Percentiles rank a stretch among this genome's conserved stretches.
Conservation (phyloP, 164 flowering plant species). For the Vitis labrusca region DNA sequence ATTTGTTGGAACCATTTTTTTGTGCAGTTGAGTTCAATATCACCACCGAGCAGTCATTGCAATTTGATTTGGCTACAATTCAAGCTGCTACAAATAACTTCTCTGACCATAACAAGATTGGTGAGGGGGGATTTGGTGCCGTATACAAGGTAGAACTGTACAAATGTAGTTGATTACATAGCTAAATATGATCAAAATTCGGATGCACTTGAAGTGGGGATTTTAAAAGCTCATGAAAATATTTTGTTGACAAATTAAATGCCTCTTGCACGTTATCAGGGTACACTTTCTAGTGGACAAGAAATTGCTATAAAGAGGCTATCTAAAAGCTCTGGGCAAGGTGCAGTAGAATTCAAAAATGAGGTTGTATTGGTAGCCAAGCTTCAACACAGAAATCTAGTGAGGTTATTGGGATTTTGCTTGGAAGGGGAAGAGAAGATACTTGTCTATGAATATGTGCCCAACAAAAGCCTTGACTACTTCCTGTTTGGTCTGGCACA, state of each 20-base stretch:
- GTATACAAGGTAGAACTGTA: slow-evolving; percentile 23
- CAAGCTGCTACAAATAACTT: slow-evolving; percentile 22
- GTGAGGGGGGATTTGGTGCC: slow-evolving; percentile 27
- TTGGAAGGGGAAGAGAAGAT: no score
- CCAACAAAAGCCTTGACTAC: slow-evolving; percentile 22
- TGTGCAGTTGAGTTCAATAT: slow-evolving; percentile 11
- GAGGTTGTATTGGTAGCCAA: no score
- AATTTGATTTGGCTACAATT: slow-evolving; percentile 8
- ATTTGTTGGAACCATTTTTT: not conserved
- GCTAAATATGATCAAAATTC: not conserved
- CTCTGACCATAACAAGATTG: slow-evolving; percentile 23
- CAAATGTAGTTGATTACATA: not conserved
- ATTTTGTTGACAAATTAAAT: not conserved
- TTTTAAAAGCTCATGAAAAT: no score
- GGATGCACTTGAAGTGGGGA: not conserved
- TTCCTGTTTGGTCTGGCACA: slow-evolving; percentile 25
- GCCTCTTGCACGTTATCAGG: slow-evolving; percentile 18
- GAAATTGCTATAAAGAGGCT: slow-evolving; percentile 41
- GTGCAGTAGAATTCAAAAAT: slow-evolving; percentile 5
- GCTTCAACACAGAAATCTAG: no score
- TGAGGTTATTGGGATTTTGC: no score
- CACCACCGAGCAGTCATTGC: slow-evolving; percentile 17
- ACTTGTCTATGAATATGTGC: no score
- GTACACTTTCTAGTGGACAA: slow-evolving; percentile 31
- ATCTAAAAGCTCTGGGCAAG: slow-evolving; percentile 33